These are phyloP conservation scores for Phlegmacium glaucopus DNA, from an alignment of 768 basidiomycete species.

Conservation along the genomic window DNA sequence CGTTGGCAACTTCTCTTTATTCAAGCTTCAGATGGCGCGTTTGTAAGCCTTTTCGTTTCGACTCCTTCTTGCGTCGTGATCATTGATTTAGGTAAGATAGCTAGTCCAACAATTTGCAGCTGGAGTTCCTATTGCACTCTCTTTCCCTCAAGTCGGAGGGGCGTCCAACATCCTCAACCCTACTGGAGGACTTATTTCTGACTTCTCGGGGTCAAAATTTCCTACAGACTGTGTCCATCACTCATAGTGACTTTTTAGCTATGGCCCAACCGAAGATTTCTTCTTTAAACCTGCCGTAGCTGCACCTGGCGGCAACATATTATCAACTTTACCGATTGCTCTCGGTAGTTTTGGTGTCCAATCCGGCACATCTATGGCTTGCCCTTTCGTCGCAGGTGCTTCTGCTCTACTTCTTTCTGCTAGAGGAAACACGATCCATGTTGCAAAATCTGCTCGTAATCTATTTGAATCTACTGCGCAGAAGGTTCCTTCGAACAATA, in stretches of 20 bases:
- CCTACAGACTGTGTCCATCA: background rate
- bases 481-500: constrained; percentile 37
- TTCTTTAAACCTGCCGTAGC: constrained; percentile 47
- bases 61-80: background rate
- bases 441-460: constrained; percentile 27
- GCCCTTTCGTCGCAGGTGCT: constrained; percentile 38
- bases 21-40: constrained; percentile 48
- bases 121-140: constrained; percentile 35
- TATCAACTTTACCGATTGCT: constrained; percentile 37
- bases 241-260: constrained; percentile 24
- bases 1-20: constrained; percentile 43
- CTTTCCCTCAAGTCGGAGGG: constrained; percentile 46
- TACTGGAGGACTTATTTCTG: constrained; percentile 52
- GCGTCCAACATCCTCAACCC: constrained; percentile 38
- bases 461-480: constrained; percentile 48
- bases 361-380: constrained; percentile 39
- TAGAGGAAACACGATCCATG: constrained; percentile 27
- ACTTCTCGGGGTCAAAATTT: constrained; percentile 37
- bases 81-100: constrained; percentile 21
- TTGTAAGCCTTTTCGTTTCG: constrained; percentile 34
- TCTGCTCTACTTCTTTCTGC: constrained; percentile 36
- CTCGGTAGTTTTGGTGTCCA: constrained; percentile 31
- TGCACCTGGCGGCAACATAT: constrained; percentile 46
- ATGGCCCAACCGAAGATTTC: constrained; percentile 60
- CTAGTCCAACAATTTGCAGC: constrained; percentile 46